phyloP scores from a whole-genome alignment of 345 rosid species.

The Rhodamnia rubescens region DNA sequence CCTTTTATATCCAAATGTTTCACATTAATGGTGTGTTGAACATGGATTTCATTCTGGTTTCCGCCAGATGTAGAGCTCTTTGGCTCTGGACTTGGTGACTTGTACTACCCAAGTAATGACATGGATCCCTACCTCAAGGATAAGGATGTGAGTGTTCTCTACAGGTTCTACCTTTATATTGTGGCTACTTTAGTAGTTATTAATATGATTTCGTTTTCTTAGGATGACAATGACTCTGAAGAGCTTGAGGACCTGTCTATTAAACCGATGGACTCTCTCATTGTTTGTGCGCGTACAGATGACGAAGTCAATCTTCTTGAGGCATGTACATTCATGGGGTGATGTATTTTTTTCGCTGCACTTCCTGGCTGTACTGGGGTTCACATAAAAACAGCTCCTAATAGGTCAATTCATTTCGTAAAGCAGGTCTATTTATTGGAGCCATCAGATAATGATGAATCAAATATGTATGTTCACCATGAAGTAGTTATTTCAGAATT shows the following conservation, averaged over 20 bases:
- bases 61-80: constrained; percentile 58
- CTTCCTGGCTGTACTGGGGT: neutral
- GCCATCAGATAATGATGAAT: constrained; percentile 41
- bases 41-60: constrained; percentile 6
- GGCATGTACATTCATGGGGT: constrained; percentile 19
- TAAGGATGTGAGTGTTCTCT: constrained; percentile 26
- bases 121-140: constrained; percentile 82
- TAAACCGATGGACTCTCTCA: constrained; percentile 60
- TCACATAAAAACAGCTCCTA: neutral
- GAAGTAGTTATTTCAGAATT: constrained; percentile 72
- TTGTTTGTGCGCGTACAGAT: constrained; percentile 83
- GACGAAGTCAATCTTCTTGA: constrained; percentile 85
- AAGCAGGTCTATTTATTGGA: constrained; percentile 67
- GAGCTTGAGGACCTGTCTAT: constrained; percentile 68
- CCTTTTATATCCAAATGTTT: no score
- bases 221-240: constrained; percentile 71
- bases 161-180: neutral
- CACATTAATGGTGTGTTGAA: neutral
- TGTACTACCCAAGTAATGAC: constrained; percentile 79
- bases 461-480: constrained; percentile 78
- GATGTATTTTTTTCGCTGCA: neutral
- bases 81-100: constrained; percentile 60
- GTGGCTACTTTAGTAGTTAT: neutral
- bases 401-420: neutral
- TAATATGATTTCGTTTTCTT: neutral